Percentiles rank a stretch among this genome's conserved stretches.
These are phyloP conservation scores for Acanthamoeba royreba DNA, from an alignment of 208 protist species.

Conservation along the genomic window DNA sequence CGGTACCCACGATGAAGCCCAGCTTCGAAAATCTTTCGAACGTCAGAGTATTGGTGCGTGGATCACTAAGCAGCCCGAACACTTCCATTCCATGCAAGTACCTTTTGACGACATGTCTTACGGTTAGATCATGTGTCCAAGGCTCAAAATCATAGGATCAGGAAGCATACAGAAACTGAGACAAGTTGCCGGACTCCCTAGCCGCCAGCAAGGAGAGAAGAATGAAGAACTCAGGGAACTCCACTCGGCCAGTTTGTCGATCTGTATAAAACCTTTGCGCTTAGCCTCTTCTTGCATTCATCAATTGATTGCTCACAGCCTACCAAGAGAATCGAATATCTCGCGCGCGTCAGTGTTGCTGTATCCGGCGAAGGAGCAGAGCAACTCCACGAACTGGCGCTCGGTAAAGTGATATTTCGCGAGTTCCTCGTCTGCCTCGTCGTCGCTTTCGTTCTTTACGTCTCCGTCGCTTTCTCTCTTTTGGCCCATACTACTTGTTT, in stretches of 20 bases:
- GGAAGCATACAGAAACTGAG: slow-evolving; percentile 5
- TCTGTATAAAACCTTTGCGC: too few relatives aligned
- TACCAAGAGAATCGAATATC: not conserved
- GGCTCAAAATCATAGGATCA: not conserved
- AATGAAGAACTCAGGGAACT: not conserved
- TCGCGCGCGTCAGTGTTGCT: not conserved
- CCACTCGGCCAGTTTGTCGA: not conserved
- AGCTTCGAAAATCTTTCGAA: slow-evolving; percentile 13
- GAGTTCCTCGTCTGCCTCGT: too few relatives aligned
- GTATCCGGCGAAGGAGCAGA: not conserved
- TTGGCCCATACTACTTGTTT: too few relatives aligned
- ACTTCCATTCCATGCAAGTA: not conserved
- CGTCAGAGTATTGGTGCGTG: not conserved
- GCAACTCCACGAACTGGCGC: not conserved
- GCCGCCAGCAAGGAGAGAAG: not conserved
- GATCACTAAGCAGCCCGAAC: not conserved
- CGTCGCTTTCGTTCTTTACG: not conserved
- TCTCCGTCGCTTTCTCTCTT: not conserved
- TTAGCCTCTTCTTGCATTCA: too few relatives aligned
- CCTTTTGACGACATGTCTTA: not conserved
- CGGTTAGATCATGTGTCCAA: not conserved
- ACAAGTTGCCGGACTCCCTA: not conserved
- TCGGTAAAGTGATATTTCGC: not conserved
- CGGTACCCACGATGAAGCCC: not conserved
- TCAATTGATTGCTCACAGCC: too few relatives aligned